Percentiles rank a stretch among this genome's conserved stretches.
Evolutionary conservation across 345 rosid genomes (phyloP).

Genomic region (Limnanthes douglasii): DNA sequence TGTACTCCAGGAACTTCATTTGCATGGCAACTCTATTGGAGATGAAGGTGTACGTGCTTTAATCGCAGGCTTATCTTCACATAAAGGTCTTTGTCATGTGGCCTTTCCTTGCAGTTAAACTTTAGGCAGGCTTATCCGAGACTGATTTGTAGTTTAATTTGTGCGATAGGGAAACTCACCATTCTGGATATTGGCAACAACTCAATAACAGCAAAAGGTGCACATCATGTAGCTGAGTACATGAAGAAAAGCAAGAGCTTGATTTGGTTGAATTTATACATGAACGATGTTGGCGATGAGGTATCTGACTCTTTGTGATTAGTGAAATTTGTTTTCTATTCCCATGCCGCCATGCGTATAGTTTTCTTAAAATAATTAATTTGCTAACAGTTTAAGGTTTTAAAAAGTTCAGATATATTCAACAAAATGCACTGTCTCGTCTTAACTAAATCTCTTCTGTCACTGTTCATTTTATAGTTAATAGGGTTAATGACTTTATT

Average conservation of each 20-base stretch:
- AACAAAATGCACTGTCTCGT: not conserved
- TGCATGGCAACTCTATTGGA: slow-evolving; percentile 91
- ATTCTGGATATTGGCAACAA: slow-evolving; percentile 89
- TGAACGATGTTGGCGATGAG: slow-evolving; percentile 97
- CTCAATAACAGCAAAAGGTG: slow-evolving; percentile 73
- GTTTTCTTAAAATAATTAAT: too few species aligned
- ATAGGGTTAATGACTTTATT: not conserved
- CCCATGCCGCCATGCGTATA: too few species aligned
- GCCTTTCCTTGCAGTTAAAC: too few species aligned
- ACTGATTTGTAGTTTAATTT: too few species aligned
- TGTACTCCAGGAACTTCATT: slow-evolving; percentile 64
- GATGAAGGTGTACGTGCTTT: slow-evolving; percentile 86
- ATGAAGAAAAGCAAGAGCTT: slow-evolving; percentile 75
- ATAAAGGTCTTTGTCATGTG: slow-evolving; percentile 42
- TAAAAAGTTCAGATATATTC: not conserved
- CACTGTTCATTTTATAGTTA: not conserved
- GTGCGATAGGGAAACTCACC: slow-evolving; percentile 42
- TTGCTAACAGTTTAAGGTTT: not conserved
- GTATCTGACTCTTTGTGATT: slow-evolving; percentile 18
- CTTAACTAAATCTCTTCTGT: not conserved
- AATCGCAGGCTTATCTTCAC: slow-evolving; percentile 72
- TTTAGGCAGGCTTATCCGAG: too few species aligned
- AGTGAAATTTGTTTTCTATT: not conserved
- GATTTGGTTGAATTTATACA: slow-evolving; percentile 90
- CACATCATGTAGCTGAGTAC: slow-evolving; percentile 72